Percentiles rank a stretch among this genome's conserved stretches.
Evolutionary conservation across 805 yeast genomes (phyloP).

Genomic region (Nakazawaea wyomingensis): DNA sequence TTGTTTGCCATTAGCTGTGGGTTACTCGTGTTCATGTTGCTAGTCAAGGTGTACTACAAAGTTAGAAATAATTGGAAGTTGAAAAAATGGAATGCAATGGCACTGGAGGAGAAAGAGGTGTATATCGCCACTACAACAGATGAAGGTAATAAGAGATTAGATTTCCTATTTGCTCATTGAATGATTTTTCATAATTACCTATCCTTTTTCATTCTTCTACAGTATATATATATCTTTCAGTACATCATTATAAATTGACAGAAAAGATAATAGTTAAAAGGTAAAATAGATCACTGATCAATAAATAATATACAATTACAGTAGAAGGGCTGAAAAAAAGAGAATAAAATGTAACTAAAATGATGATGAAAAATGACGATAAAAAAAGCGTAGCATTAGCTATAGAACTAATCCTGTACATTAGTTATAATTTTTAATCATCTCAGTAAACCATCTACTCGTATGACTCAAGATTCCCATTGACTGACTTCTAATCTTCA

Average conservation of each 20-base stretch:
- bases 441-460: conserved; percentile 11
- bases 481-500: conserved; percentile 9
- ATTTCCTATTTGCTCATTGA: conserved; percentile 26
- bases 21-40: conserved; percentile 25
- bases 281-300: no score
- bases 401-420: not conserved
- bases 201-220: conserved; percentile 6
- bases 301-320: no score
- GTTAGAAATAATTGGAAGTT: conserved; percentile 40
- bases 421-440: conserved; percentile 11
- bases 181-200: no score
- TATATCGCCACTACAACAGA: conserved; percentile 44
- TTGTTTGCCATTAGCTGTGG: conserved; percentile 33
- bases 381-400: not conserved
- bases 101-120: conserved; percentile 41
- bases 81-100: conserved; percentile 44
- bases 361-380: no score
- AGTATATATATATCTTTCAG: conserved; percentile 26
- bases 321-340: no score
- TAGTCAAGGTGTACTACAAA: conserved; percentile 33
- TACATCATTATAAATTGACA: no score
- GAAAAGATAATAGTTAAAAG: no score
- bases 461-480: conserved; percentile 7
- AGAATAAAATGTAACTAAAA: no score
- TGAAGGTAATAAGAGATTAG: conserved; percentile 54